Base-by-base conservation (phyloP, 116 monocot genomes). In the Dioscorea cayenensis region DNA sequence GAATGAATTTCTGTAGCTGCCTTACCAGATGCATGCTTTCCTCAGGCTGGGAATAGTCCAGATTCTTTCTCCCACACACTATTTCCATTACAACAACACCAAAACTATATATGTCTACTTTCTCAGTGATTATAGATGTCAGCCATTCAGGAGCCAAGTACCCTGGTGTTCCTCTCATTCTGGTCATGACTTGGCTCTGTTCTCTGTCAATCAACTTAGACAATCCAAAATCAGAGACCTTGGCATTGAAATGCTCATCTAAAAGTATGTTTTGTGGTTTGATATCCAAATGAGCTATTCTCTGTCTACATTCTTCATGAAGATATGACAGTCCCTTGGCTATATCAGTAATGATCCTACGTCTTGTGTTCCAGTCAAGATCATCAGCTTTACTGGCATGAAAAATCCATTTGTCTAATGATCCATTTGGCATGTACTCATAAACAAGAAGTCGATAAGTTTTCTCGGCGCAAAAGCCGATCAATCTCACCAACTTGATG, bases 251-350 rank as follows among this genome's bases (percentile, higher is more conserved):
- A 4, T 35, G 36, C 32, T 35, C 16, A 35, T 65, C 35, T 32
- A 65, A 19, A 65, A 65, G 65, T 11, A 65, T 65, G 35, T 65
- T 65, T 65, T 65, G 65, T 16, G 35, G 65, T 18, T 65, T 65
- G 32, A 65, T 35, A 14, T 65, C 65, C 17, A 65, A 65, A 65
- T 65, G 65, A 14, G 18, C 32, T 14, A 65, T 65, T 65, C 35
- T 65, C 18, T 65, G 28, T 35, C 65, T 29, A 14, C 65, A 65
- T 11, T 65, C 65, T 65, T 35, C 65, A 65, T 65, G 65, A 10
- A 65, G 65, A 19, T 65, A 65, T 22, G 65, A 7, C 65, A 65
- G 17, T 35, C 65, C 65, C 9, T 62, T 62, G 10, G 62, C 62
- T 23, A 62, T 20, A 62, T 62, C 23, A 21, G 29, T 29, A 35